phyloP scores from a whole-genome alignment of 331 rosid genomes.

The Pyrus hybrid region DNA sequence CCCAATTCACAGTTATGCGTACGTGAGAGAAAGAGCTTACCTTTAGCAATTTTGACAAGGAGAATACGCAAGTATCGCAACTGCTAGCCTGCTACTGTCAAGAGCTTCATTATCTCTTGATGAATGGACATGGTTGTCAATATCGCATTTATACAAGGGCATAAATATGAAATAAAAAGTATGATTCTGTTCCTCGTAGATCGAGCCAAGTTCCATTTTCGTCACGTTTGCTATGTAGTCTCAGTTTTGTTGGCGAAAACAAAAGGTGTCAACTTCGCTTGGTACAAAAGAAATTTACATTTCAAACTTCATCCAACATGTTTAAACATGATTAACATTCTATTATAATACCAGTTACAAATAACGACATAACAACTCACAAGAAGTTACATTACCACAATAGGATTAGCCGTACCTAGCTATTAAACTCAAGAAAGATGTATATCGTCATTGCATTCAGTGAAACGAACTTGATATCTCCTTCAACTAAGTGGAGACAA shows the following conservation, averaged over 20 bases:
- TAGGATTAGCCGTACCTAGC: rapidly evolving
- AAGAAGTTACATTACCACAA: rapidly evolving
- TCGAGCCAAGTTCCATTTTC: too few species aligned
- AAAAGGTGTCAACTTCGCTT: too few species aligned
- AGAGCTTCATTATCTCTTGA: not conserved
- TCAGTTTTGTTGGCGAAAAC: too few species aligned
- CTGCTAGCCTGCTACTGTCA: not conserved
- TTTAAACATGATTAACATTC: too few species aligned
- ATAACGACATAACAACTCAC: too few species aligned
- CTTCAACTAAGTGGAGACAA: rapidly evolving
- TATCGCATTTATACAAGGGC: not conserved
- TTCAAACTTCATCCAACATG: too few species aligned
- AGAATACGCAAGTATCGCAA: not conserved
- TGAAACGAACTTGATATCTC: not conserved
- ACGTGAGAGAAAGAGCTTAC: not conserved
- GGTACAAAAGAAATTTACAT: too few species aligned
- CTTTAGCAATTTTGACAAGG: not conserved
- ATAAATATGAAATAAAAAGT: too few species aligned
- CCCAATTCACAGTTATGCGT: not conserved
- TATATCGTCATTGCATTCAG: not conserved
- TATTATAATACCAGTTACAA: too few species aligned
- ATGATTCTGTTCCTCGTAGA: too few species aligned
- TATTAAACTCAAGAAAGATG: too few species aligned
- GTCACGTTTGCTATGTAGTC: too few species aligned
- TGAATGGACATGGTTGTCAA: not conserved